phyloP scores from a whole-genome alignment of 129 eudicot genomes.

The Rutidosis leptorrhynchoides region DNA sequence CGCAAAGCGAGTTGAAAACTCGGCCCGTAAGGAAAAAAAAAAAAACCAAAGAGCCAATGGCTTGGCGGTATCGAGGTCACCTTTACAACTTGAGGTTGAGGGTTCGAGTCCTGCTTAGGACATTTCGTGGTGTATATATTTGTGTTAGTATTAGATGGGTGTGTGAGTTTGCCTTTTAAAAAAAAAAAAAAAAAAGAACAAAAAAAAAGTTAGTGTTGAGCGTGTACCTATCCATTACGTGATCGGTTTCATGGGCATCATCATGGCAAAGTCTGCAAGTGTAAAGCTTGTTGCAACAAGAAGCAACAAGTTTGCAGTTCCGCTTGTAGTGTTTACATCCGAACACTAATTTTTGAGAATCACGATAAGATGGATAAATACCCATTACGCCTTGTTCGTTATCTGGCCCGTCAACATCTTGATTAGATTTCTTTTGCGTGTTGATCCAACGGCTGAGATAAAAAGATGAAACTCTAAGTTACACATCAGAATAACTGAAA shows the following conservation, averaged over 20 bases:
- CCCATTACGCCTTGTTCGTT: conserved; percentile 51
- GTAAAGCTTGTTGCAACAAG: conserved; percentile 77
- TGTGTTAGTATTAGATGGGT: no score
- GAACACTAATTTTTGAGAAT: conserved; percentile 43
- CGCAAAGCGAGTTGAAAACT: no score
- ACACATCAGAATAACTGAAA: conserved; percentile 2
- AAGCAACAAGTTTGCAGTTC: conserved; percentile 80
- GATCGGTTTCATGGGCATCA: conserved; percentile 56
- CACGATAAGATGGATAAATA: conserved; percentile 67
- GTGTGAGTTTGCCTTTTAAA: no score
- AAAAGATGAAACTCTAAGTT: conserved; percentile 8
- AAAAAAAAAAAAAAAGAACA: no score
- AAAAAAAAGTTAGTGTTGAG: background rate
- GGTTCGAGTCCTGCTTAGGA: no score
- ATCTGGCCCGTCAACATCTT: conserved; percentile 32
- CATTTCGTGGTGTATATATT: no score
- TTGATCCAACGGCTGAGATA: conserved; percentile 73
- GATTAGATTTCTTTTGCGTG: conserved; percentile 45
- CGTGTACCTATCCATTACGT: conserved; percentile 72
- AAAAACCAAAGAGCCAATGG: no score
- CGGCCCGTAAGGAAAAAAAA: no score
- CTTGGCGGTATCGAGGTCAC: no score
- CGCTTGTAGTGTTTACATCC: conserved; percentile 94
- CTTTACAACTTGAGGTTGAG: no score
- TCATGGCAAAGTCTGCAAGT: conserved; percentile 91